phyloP scores from a whole-genome alignment of 2,329 filamentous ascomycete species.

The Ceratocystis variospora region DNA sequence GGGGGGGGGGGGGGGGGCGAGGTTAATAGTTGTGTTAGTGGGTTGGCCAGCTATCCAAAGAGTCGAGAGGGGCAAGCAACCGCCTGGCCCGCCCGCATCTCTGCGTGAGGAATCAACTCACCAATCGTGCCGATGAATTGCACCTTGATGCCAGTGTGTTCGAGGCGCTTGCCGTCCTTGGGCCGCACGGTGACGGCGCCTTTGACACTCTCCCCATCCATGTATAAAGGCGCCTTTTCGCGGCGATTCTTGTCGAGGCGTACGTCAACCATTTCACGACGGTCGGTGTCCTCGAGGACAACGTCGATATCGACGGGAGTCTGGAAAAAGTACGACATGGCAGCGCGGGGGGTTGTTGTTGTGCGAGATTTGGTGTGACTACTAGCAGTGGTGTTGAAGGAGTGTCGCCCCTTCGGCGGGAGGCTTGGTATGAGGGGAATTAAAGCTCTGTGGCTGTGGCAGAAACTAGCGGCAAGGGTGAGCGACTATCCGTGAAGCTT shows the following conservation, averaged over 20 bases:
- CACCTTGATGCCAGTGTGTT: conserved; percentile 98
- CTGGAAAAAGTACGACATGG: conserved; percentile 96
- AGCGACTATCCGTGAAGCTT: neutral
- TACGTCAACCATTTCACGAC: conserved; percentile 88
- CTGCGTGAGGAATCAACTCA: conserved; percentile 29
- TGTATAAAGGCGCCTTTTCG: conserved; percentile 92
- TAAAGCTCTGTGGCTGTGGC: neutral
- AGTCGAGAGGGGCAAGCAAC: neutral
- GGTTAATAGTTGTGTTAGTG: no score
- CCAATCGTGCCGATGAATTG: conserved; percentile 98
- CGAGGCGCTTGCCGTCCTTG: conserved; percentile 94
- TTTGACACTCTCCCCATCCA: conserved; percentile 97
- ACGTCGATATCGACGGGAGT: conserved; percentile 98
- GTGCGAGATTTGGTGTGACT: neutral
- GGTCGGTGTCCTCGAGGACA: conserved; percentile 87
- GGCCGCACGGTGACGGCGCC: conserved; percentile 87
- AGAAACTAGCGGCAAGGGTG: neutral
- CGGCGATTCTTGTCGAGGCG: conserved; percentile 97
- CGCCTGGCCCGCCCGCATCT: neutral
- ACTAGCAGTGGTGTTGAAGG: neutral
- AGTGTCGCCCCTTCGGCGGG: neutral
- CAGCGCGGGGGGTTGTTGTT: conserved; percentile 21
- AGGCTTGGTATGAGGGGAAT: neutral
- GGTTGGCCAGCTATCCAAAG: no score
- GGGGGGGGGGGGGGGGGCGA: no score